Evolutionary conservation across 2,329 filamentous ascomycete genomes (phyloP).

Genomic region (Scedosporium dehoogii): DNA sequence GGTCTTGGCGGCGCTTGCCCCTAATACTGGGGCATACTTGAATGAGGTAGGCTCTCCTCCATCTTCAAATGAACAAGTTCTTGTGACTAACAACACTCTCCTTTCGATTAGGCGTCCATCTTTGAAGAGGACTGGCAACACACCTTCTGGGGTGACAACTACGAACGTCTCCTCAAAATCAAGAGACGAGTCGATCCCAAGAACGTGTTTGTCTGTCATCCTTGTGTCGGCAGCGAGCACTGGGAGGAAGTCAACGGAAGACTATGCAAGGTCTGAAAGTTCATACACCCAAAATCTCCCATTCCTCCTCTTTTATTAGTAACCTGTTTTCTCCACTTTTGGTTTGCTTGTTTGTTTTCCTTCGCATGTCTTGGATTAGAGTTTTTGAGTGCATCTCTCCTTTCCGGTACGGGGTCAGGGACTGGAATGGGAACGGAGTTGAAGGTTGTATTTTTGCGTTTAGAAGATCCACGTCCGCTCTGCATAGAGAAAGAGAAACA

Average conservation of each 20-base stretch:
- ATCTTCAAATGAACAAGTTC: neutral
- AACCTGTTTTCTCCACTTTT: neutral
- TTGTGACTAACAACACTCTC: neutral
- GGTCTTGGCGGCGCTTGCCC: constrained; percentile 27
- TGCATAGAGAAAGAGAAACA: neutral
- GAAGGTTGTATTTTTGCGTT: neutral
- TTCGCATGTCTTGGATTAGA: neutral
- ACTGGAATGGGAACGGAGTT: neutral
- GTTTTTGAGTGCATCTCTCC: too few species aligned
- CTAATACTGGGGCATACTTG: constrained; percentile 31
- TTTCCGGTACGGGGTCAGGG: neutral
- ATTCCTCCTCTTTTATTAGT: neutral
- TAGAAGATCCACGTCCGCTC: neutral
- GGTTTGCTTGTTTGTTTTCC: neutral
- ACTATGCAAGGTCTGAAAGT: neutral
- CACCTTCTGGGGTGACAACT: constrained; percentile 38
- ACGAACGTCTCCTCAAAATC: constrained; percentile 27
- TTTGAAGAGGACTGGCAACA: constrained; percentile 33
- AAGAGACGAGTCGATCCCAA: constrained; percentile 38
- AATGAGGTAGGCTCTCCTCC: constrained; percentile 28
- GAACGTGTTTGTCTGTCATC: constrained; percentile 34
- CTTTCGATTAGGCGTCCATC: constrained; percentile 30
- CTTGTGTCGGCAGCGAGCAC: constrained; percentile 38
- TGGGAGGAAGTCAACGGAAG: constrained; percentile 23
- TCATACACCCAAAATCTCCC: neutral